These are phyloP conservation scores for Chaetomium strumarium DNA, from an alignment of 2,329 filamentous ascomycete genomes.

Conservation along the genomic window DNA sequence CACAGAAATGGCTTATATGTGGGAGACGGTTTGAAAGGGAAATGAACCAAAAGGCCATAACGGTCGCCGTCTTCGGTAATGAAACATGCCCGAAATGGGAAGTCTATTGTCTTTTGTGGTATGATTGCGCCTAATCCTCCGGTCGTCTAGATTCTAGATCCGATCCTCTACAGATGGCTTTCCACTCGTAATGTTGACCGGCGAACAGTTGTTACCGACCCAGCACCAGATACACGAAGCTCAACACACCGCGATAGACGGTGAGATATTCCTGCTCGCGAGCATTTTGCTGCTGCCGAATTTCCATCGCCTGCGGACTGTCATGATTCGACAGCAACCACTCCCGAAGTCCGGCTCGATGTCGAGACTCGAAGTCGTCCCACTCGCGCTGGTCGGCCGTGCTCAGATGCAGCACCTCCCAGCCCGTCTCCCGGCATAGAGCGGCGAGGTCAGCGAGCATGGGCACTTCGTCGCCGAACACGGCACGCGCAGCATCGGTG, in stretches of 20 bases:
- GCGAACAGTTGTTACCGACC: too few species aligned
- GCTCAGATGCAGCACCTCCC: conserved; percentile 6
- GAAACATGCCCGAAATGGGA: too few species aligned
- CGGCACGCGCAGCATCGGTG: neutral
- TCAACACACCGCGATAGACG: neutral
- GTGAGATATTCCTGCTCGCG: conserved; percentile 1
- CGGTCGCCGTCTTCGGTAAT: too few species aligned
- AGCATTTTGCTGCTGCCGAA: neutral
- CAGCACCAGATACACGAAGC: conserved; percentile 5
- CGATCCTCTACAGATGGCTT: too few species aligned
- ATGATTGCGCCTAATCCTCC: too few species aligned
- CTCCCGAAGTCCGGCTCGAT: conserved; percentile 1
- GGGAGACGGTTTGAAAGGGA: too few species aligned
- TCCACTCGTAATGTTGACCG: too few species aligned
- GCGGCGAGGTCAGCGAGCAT: neutral
- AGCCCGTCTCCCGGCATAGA: conserved; percentile 1
- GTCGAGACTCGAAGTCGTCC: conserved; percentile 9
- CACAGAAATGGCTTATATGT: too few species aligned
- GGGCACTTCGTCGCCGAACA: neutral
- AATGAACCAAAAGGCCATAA: too few species aligned
- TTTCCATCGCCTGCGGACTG: neutral
- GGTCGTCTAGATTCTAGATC: too few species aligned
- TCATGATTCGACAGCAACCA: conserved; percentile 1
- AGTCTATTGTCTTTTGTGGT: too few species aligned
- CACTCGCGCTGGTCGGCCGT: conserved; percentile 7